phyloP scores from a whole-genome alignment of 2,329 filamentous ascomycete genomes.

The Fusarium continuum region DNA sequence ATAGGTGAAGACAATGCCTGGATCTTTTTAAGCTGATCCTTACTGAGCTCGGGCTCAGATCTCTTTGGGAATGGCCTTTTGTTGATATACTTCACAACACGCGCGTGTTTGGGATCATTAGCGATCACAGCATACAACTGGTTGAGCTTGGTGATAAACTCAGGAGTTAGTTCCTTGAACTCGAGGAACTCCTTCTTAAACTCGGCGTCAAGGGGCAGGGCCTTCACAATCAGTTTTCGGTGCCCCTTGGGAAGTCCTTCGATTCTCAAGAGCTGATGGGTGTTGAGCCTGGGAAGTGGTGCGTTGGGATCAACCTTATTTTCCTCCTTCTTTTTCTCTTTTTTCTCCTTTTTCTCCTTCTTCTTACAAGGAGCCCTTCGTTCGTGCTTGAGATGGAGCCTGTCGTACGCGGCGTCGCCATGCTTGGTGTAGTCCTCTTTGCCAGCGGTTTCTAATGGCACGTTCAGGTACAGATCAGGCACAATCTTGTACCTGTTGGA shows the following conservation, averaged over 20 bases:
- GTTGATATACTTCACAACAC: neutral
- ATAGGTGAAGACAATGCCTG: neutral
- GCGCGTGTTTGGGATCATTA: neutral
- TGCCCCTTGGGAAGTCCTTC: neutral
- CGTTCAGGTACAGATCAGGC: too few species aligned
- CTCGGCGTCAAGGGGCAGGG: neutral
- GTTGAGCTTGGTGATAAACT: constrained; percentile 15
- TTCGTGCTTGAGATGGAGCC: neutral
- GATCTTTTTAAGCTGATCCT: neutral
- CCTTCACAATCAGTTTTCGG: neutral
- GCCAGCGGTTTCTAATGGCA: neutral
- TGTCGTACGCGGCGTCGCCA: neutral
- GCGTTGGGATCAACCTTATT: neutral
- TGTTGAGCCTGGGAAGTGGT: constrained; percentile 1
- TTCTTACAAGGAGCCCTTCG: neutral
- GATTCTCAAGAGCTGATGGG: constrained; percentile 7
- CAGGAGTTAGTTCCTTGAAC: neutral
- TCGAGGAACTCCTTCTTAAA: constrained; percentile 2
- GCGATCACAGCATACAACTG: neutral
- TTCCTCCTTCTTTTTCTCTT: neutral
- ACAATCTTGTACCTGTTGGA: too few species aligned
- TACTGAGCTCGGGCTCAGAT: neutral
- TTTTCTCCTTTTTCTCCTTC: neutral
- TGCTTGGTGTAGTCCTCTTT: neutral
- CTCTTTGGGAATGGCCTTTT: too few species aligned